Percentiles rank a stretch among this genome's conserved stretches.
Evolutionary conservation across 768 basidiomycete species (phyloP).

Genomic region (Lactarius quietus): DNA sequence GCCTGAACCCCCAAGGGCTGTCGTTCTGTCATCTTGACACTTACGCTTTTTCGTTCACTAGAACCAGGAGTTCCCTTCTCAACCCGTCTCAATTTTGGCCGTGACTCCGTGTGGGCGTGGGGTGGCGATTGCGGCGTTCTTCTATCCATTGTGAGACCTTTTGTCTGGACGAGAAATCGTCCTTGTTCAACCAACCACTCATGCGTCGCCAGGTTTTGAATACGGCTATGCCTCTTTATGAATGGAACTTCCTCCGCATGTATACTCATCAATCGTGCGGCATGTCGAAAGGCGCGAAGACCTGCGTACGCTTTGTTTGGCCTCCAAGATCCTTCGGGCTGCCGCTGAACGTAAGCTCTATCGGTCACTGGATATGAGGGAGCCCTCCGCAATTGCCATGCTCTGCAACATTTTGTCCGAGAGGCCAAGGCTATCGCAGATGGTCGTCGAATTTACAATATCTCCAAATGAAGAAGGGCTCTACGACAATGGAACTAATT

Average conservation of each 20-base stretch:
- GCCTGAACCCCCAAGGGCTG: not conserved
- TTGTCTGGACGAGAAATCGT: not conserved
- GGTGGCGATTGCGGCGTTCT: not conserved
- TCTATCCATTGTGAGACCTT: conserved; percentile 7
- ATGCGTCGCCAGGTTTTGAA: not conserved
- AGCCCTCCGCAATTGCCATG: conserved; percentile 37
- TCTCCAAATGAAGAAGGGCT: conserved; percentile 35
- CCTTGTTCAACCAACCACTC: not conserved
- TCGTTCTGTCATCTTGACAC: not conserved
- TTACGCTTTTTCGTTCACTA: not conserved
- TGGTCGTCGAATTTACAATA: conserved; percentile 56
- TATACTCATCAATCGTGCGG: conserved; percentile 54
- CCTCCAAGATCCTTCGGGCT: conserved; percentile 51
- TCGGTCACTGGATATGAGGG: conserved; percentile 50
- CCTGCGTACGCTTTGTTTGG: conserved; percentile 54
- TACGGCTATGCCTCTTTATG: conserved; percentile 12
- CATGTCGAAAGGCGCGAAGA: conserved; percentile 50
- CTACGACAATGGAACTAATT: conserved; percentile 27
- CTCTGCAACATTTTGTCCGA: conserved; percentile 47
- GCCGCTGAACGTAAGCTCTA: conserved; percentile 59
- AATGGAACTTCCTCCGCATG: conserved; percentile 61
- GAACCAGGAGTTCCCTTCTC: not conserved
- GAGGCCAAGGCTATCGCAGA: conserved; percentile 45
- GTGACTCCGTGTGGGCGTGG: not conserved
- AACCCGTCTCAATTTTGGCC: not conserved